A percentile compares a stretch with the other conserved stretches of the same genome.
phyloP scores from a whole-genome alignment of 2,329 filamentous ascomycete species.

The Ceratocystis destructans region DNA sequence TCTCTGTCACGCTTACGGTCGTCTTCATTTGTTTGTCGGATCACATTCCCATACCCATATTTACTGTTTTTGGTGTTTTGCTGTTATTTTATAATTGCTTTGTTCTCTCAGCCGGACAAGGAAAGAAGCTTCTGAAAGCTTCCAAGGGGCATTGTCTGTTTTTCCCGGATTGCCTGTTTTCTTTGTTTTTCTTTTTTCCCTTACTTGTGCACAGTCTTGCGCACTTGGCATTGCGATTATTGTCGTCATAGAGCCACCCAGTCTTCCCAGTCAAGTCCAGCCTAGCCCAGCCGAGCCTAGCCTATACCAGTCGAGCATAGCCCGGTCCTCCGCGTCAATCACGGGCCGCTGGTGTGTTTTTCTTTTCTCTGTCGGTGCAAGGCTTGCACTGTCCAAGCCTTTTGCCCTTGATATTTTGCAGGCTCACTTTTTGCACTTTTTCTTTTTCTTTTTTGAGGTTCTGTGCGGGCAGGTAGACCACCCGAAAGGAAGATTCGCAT shows the following conservation, averaged over 20 bases:
- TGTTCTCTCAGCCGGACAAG: background rate
- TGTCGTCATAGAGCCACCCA: background rate
- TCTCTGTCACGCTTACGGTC: conserved; percentile 11
- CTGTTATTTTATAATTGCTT: conserved; percentile 10
- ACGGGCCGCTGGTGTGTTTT: background rate
- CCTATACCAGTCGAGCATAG: background rate
- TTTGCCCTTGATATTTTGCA: background rate
- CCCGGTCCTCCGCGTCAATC: background rate
- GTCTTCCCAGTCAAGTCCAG: background rate
- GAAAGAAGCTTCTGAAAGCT: background rate
- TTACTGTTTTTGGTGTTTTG: conserved; percentile 5
- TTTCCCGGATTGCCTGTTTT: background rate
- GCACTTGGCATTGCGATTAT: background rate
- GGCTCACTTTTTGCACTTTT: background rate
- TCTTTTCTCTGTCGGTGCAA: background rate
- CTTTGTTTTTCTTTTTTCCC: conserved; percentile 6
- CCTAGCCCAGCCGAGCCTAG: background rate
- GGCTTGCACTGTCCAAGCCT: background rate
- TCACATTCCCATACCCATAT: conserved; percentile 6
- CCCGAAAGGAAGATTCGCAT: conserved; percentile 1
- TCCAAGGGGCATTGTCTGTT: background rate
- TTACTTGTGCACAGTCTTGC: conserved; percentile 1
- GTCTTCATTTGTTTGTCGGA: conserved; percentile 6
- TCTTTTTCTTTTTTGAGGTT: no score
- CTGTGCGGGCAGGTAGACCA: background rate